phyloP scores from a whole-genome alignment of 148 eudicot species.

The Rhododendron simsii region DNA sequence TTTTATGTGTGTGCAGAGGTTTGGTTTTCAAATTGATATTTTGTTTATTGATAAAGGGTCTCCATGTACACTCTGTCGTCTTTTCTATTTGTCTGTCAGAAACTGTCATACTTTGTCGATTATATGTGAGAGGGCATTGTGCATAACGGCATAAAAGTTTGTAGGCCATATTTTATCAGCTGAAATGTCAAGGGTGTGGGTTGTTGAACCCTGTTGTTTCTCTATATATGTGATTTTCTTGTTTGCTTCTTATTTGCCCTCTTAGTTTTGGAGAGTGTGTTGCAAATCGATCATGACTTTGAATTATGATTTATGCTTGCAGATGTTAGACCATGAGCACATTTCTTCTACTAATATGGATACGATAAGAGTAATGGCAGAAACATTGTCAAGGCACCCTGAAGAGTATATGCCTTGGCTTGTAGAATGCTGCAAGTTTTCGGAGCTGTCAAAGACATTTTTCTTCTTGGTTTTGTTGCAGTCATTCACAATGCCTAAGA shows the following conservation, averaged over 20 bases:
- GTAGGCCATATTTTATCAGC: neutral
- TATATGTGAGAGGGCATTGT: neutral
- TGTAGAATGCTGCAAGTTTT: slow-evolving; percentile 47
- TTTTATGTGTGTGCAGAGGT: neutral
- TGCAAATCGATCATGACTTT: neutral
- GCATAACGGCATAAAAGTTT: neutral
- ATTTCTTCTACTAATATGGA: slow-evolving; percentile 43
- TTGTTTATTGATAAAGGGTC: neutral
- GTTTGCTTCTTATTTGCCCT: neutral
- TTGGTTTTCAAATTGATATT: neutral
- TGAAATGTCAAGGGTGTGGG: neutral
- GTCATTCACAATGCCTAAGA: slow-evolving; percentile 35
- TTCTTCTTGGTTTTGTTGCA: slow-evolving; percentile 58
- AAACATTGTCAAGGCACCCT: slow-evolving; percentile 29
- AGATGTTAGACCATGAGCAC: slow-evolving; percentile 36
- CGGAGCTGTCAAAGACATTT: slow-evolving; percentile 59
- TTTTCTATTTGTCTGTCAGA: neutral
- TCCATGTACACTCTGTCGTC: neutral
- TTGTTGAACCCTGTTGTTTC: neutral
- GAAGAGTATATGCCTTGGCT: slow-evolving; percentile 62
- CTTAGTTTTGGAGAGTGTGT: neutral
- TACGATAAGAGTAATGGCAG: slow-evolving; percentile 45
- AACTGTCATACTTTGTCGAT: neutral
- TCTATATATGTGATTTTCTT: neutral
- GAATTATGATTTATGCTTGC: slow-evolving; percentile 6